These are phyloP conservation scores for Glebionis coronaria DNA, from an alignment of 129 eudicot genomes.

Conservation along the genomic window DNA sequence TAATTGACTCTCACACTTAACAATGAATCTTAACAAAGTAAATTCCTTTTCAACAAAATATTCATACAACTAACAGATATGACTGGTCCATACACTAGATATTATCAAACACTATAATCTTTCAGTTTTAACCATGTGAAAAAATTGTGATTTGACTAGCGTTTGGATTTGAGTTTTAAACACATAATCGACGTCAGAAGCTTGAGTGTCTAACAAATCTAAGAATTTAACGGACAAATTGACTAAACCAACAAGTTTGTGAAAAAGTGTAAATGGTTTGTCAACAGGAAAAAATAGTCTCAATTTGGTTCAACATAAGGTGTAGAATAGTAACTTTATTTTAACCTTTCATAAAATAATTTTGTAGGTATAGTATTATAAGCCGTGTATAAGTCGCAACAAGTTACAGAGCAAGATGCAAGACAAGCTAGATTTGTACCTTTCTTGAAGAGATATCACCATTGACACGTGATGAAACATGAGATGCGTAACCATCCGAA, in stretches of 20 bases:
- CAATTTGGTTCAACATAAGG: neutral
- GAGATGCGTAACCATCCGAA: constrained; percentile 33
- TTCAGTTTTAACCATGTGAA: neutral
- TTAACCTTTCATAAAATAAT: neutral
- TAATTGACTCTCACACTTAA: neutral
- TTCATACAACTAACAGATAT: neutral
- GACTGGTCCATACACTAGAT: constrained; percentile 1
- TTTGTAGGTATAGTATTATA: too few relatives aligned
- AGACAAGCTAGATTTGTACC: constrained; percentile 17
- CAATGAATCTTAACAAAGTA: too few relatives aligned
- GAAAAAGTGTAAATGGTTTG: too few relatives aligned
- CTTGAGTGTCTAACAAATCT: too few relatives aligned
- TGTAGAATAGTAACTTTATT: neutral
- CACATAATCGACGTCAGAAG: too few relatives aligned
- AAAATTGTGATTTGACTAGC: neutral
- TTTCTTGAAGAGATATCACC: constrained; percentile 21
- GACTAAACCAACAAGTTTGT: too few relatives aligned
- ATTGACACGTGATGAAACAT: constrained; percentile 30
- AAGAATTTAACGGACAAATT: too few relatives aligned
- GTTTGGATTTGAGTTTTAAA: neutral
- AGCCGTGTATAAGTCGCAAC: too few relatives aligned
- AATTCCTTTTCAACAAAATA: constrained; percentile 7
- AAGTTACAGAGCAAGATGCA: neutral
- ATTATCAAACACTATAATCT: neutral
- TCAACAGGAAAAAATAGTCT: too few relatives aligned